Percentiles rank a stretch among this genome's conserved stretches.
These are phyloP conservation scores for Paracoccidioides lutzii DNA, from an alignment of 2,329 filamentous ascomycete genomes.

Conservation along the genomic window DNA sequence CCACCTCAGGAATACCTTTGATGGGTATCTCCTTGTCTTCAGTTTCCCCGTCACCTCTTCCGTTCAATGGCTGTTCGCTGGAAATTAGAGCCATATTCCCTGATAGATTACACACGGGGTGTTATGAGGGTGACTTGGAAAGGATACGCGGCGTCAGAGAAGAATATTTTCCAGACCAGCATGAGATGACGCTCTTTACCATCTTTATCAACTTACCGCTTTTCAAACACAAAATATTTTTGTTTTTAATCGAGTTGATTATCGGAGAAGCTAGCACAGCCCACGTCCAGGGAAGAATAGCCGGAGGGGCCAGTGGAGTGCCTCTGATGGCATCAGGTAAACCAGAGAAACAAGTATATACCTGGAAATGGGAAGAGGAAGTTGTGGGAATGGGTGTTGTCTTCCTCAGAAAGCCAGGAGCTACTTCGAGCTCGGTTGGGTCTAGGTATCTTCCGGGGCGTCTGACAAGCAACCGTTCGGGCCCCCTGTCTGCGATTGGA, in stretches of 20 bases:
- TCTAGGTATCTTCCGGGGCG: neutral
- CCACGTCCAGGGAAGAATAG: neutral
- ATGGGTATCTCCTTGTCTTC: slow-evolving; percentile 1
- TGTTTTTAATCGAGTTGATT: slow-evolving; percentile 3
- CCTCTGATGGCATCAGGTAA: neutral
- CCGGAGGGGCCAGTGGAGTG: neutral
- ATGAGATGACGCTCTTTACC: neutral
- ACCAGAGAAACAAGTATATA: neutral
- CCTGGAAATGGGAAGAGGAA: neutral
- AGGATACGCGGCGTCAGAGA: neutral
- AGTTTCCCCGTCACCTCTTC: neutral
- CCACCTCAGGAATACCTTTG: neutral
- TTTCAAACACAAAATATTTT: neutral
- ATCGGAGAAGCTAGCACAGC: neutral
- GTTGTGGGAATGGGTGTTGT: too few species aligned
- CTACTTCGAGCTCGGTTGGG: too few species aligned
- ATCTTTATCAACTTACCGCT: neutral
- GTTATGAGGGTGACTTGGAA: neutral
- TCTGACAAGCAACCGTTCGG: neutral
- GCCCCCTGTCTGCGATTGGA: neutral
- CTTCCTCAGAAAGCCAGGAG: too few species aligned
- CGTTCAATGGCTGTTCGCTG: slow-evolving; percentile 4
- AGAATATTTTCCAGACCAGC: neutral
- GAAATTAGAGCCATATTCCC: slow-evolving; percentile 9
- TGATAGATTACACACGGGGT: neutral